Base-by-base conservation (phyloP, 148 eudicot species). In the Fagopyrum homotropicum region DNA sequence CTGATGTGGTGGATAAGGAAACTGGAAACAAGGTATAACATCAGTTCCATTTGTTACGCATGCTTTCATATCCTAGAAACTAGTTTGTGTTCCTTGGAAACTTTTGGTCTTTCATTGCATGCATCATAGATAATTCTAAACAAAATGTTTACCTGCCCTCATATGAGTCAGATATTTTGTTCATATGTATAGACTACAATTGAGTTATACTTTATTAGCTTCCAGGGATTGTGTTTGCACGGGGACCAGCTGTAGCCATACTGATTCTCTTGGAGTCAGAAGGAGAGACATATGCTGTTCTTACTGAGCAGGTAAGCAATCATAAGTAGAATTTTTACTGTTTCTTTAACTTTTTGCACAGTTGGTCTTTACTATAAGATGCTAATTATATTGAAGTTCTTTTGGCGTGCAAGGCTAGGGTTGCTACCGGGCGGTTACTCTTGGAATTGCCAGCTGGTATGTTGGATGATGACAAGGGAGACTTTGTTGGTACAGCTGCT, bases 401-500 rank as follows among this genome's bases (percentile, higher is more conserved):
- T 68, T 9, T 71, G 29, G 73, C 80, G 75, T 88, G 80, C 66
- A 86, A 94, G 98, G 97, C 84, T 79, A 86, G 98, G 85, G 96
- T 90, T n/a, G 97, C 98, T 76, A 90, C 89, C 73, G 98, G 98
- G 69, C 83, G 87, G 77, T 85, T 90, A 55, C 78, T 92, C 64
- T 81, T 95, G 85, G 98, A 95, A 79, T 85, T 95, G 76, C 98
- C 98, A 69, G 98, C 98, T 79, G 98, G 97, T 84, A 92, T 95
- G 98, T 79, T 95, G 84, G 96, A 92, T 72, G 97, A 89, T 82
- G 91, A 92, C 80, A 84, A 89, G 75, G 92, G 98, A 75, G 96
- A 95, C 81, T 83, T 95, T 73, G 86, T 88, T 61, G 97, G 97
- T 40, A 95, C 97, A 50, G 98, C 97, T 10, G 89, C 88, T 79